phyloP scores from a whole-genome alignment of 202 grass and related monocot species.

The Zizania palustris region DNA sequence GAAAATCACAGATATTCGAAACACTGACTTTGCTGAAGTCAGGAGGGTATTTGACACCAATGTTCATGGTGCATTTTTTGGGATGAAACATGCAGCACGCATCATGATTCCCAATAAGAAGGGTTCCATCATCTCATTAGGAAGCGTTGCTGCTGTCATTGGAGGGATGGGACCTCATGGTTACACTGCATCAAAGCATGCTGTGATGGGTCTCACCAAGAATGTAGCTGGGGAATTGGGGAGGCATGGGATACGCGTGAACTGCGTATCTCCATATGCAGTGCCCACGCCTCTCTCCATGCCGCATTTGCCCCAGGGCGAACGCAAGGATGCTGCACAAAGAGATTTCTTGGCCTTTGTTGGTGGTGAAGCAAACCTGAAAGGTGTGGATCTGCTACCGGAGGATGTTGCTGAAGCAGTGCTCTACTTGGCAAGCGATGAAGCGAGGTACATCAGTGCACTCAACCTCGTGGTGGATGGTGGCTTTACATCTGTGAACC shows the following conservation, averaged over 20 bases:
- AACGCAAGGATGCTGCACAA: constrained; percentile 47
- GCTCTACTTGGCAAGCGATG: constrained; percentile 92
- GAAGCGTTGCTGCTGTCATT: constrained; percentile 63
- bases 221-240: constrained; percentile 74
- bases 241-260: constrained; percentile 80
- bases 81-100: constrained; percentile 89
- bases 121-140: constrained; percentile 77
- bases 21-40: constrained; percentile 51
- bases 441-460: constrained; percentile 65
- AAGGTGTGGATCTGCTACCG: constrained; percentile 55
- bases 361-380: constrained; percentile 65
- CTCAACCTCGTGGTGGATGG: constrained; percentile 69
- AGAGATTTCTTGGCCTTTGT: constrained; percentile 65
- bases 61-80: constrained; percentile 63
- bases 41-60: constrained; percentile 77
- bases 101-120: constrained; percentile 64
- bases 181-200: constrained; percentile 79
- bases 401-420: constrained; percentile 75
- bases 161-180: constrained; percentile 71
- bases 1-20: constrained; percentile 69
- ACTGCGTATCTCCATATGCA: constrained; percentile 84
- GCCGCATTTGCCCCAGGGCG: constrained; percentile 59
- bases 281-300: constrained; percentile 69
- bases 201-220: constrained; percentile 81
- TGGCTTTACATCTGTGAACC: constrained; percentile 56